phyloP scores from a whole-genome alignment of 257 asterid species.

The Anisodus acutangulus region DNA sequence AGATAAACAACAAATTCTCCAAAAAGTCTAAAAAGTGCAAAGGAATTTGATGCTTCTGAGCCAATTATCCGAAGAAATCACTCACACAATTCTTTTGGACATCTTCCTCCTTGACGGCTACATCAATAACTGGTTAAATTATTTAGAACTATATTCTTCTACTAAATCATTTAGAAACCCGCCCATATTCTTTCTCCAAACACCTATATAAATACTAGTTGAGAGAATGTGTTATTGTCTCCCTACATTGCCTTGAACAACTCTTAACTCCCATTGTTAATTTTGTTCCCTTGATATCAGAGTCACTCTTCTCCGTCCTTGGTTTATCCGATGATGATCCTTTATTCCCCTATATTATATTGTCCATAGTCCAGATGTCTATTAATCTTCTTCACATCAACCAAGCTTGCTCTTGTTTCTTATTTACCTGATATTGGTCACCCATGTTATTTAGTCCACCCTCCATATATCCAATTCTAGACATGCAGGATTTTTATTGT shows the following conservation, averaged over 20 bases:
- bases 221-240: not conserved
- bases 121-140: too few species aligned
- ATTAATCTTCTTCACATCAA: not conserved
- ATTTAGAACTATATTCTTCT: not conserved
- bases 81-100: not conserved
- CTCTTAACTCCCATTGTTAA: too few species aligned
- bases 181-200: not conserved
- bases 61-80: not conserved
- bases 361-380: not conserved
- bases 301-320: not conserved
- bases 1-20: not conserved
- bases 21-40: not conserved
- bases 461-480: not conserved
- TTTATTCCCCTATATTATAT: not conserved
- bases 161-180: not conserved
- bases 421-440: not conserved
- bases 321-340: not conserved
- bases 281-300: too few species aligned
- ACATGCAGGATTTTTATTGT: not conserved
- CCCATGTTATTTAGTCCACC: not conserved
- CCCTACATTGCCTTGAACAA: not conserved
- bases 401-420: not conserved
- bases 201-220: not conserved
- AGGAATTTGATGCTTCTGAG: not conserved
- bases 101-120: not conserved